Percentiles rank a stretch among this genome's conserved stretches.
Evolutionary conservation across 108 stramenopile species (phyloP).

Genomic region (Chaetoceros tenuissimus): DNA sequence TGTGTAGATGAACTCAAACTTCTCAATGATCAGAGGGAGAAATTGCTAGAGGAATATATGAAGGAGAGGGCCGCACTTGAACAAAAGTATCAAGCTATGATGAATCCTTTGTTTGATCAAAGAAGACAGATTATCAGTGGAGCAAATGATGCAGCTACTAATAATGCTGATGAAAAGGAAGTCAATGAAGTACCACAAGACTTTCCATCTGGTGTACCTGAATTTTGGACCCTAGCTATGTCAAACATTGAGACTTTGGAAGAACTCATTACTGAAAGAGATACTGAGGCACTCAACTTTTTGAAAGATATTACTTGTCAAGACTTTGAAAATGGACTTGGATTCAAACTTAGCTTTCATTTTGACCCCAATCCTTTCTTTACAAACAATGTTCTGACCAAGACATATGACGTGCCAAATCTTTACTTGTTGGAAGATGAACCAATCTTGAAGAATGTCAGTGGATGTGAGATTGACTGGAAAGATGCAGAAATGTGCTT

Average conservation of each 20-base stretch:
- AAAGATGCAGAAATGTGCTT: slow-evolving; percentile 46
- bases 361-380: slow-evolving; percentile 86
- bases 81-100: slow-evolving; percentile 44
- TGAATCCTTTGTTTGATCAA: slow-evolving; percentile 58
- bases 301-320: slow-evolving; percentile 63
- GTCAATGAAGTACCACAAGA: slow-evolving; percentile 5
- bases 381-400: slow-evolving; percentile 74
- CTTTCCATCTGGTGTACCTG: slow-evolving; percentile 54
- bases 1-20: slow-evolving; percentile 54
- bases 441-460: slow-evolving; percentile 82
- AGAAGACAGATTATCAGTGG: slow-evolving; percentile 40
- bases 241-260: slow-evolving; percentile 55
- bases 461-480: slow-evolving; percentile 83
- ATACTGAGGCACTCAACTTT: slow-evolving; percentile 72
- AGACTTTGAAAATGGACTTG: slow-evolving; percentile 68
- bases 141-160: slow-evolving; percentile 28
- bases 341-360: slow-evolving; percentile 81
- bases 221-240: slow-evolving; percentile 84
- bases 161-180: slow-evolving; percentile 11
- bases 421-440: slow-evolving; percentile 76
- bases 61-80: slow-evolving; percentile 76
- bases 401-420: slow-evolving; percentile 87
- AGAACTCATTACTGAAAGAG: slow-evolving; percentile 74
- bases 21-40: slow-evolving; percentile 49
- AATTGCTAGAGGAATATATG: slow-evolving; percentile 49